Conservation (phyloP, 2,329 filamentous ascomycete genomes). For the Aspergillus aculeatus region DNA sequence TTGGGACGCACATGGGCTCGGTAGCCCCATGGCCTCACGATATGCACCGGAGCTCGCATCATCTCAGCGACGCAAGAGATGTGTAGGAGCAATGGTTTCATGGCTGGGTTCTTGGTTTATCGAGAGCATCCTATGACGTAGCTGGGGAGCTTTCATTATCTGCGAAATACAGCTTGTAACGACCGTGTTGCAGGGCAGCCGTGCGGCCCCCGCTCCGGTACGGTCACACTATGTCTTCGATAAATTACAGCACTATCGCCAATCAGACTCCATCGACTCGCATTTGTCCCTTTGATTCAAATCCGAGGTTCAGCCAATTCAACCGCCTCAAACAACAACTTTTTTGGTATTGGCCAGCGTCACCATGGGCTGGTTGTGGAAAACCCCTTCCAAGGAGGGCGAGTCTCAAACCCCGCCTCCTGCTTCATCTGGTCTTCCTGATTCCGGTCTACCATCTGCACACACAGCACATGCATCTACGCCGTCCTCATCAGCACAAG, state of each 20-base stretch:
- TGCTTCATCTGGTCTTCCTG: constrained; percentile 12
- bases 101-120: constrained; percentile 1
- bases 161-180: not conserved
- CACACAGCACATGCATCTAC: constrained; percentile 4
- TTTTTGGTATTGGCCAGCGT: not conserved
- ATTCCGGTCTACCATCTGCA: constrained; percentile 7
- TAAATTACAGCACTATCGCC: not conserved
- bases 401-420: constrained; percentile 22
- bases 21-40: constrained; percentile 10
- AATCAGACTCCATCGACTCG: not conserved
- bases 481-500: constrained; percentile 18
- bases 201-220: not conserved
- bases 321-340: not conserved
- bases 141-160: not conserved
- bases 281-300: not conserved
- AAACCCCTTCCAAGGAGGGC: constrained; percentile 30
- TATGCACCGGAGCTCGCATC: constrained; percentile 19
- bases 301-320: not conserved
- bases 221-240: not conserved
- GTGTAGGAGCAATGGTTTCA: not conserved
- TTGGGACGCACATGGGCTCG: constrained; percentile 5
- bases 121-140: constrained; percentile 11
- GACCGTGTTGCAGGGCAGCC: not conserved
- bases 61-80: constrained; percentile 18
- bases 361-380: constrained; percentile 51